phyloP scores from a whole-genome alignment of 768 basidiomycete genomes.

The Collybiopsis confluens region DNA sequence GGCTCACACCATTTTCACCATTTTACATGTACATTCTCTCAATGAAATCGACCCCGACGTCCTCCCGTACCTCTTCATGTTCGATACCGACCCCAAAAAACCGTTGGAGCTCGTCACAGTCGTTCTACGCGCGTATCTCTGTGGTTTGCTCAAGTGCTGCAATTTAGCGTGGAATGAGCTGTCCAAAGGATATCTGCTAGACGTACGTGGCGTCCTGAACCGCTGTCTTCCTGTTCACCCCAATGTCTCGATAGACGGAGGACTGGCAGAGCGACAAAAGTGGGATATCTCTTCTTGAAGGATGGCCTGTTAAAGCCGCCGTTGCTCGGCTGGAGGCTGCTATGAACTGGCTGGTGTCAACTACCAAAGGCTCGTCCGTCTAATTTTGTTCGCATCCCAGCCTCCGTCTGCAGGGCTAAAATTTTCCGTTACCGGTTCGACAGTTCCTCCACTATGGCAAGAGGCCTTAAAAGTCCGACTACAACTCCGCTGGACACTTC shows the following conservation, averaged over 20 bases:
- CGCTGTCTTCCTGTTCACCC: slow-evolving; percentile 5
- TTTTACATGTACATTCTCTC: slow-evolving; percentile 67
- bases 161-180: slow-evolving; percentile 82
- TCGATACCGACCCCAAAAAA: slow-evolving; percentile 36
- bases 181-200: slow-evolving; percentile 66
- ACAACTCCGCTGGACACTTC: slow-evolving; percentile 51
- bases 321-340: slow-evolving; percentile 58
- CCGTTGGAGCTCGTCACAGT: slow-evolving; percentile 62
- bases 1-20: slow-evolving; percentile 82
- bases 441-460: slow-evolving; percentile 48
- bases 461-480: slow-evolving; percentile 50
- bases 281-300: slow-evolving; percentile 72
- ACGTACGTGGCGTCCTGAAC: slow-evolving; percentile 49
- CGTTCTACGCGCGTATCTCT: slow-evolving; percentile 62
- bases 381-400: neutral
- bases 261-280: slow-evolving; percentile 91
- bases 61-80: slow-evolving; percentile 22
- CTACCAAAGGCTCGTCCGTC: slow-evolving; percentile 34
- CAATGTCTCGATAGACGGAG: slow-evolving; percentile 50
- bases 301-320: slow-evolving; percentile 43
- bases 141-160: slow-evolving; percentile 75
- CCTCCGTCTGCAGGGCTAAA: too few species aligned
- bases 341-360: slow-evolving; percentile 50
- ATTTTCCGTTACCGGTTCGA: too few species aligned
- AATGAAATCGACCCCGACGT: slow-evolving; percentile 56